Evolutionary conservation across 2,329 filamentous ascomycete species (phyloP).

Genomic region (Ascochyta viciae-villosae): DNA sequence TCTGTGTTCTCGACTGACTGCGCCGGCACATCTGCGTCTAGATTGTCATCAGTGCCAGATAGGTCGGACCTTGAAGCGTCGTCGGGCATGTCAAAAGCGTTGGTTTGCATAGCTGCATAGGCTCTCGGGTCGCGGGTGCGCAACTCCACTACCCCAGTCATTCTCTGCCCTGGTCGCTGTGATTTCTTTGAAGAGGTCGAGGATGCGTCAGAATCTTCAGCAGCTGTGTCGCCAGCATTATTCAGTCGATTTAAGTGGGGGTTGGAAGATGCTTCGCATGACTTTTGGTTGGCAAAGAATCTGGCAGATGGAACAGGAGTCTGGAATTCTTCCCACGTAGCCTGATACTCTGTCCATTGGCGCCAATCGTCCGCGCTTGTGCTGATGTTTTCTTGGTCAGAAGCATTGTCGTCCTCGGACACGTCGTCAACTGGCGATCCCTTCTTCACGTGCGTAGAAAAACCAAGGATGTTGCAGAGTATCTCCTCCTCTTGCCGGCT

Average conservation of each 20-base stretch:
- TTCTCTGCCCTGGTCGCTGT: slow-evolving; percentile 2
- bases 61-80: neutral
- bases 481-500: slow-evolving; percentile 55
- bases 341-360: slow-evolving; percentile 53
- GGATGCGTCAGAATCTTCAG: slow-evolving; percentile 4
- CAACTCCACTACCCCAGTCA: slow-evolving; percentile 23
- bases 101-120: slow-evolving; percentile 34
- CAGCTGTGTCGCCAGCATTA: neutral
- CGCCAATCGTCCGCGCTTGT: slow-evolving; percentile 58
- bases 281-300: slow-evolving; percentile 32
- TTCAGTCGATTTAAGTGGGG: neutral
- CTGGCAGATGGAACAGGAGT: slow-evolving; percentile 22
- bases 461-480: slow-evolving; percentile 54
- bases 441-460: slow-evolving; percentile 26
- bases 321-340: slow-evolving; percentile 57
- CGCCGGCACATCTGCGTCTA: slow-evolving; percentile 10
- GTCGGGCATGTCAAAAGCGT: neutral
- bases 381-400: slow-evolving; percentile 32
- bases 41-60: slow-evolving; percentile 5
- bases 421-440: slow-evolving; percentile 28
- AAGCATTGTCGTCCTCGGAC: slow-evolving; percentile 26
- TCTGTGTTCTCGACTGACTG: slow-evolving; percentile 9
- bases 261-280: neutral
- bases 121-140: slow-evolving; percentile 25
- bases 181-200: neutral